Base-by-base conservation (phyloP, 106 monocot species). In the Dioscorea zingiberensis region DNA sequence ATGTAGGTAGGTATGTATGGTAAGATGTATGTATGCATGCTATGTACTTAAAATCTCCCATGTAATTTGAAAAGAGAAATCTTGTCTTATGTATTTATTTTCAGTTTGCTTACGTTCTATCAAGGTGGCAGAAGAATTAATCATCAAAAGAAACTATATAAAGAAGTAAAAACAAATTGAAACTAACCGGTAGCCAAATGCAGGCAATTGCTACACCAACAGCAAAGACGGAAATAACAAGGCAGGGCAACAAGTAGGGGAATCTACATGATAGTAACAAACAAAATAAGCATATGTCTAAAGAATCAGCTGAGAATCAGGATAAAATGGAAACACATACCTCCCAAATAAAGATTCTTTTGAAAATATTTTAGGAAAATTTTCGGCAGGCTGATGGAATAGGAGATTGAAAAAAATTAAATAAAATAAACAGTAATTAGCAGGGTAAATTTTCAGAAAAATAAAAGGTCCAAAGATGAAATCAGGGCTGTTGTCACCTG, bases 301-400 rank as follows among this genome's bases (percentile, higher is more conserved):
- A 16, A 16, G 32, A 27, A 64, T 17, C 2, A 62, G 21, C 19
- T 23, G 29, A 25, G 2, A 62, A 25, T 24, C 15, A 44, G 7
- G 3, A 55, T 30, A 3, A 26, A 55, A 38, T n/a, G 14, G 13
- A 4, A 23, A 12, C 27, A 14, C 63, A 26, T 81, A 89, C 88
- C 88, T 89, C 24, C 81, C 81, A 74, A 84, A 76, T n/a, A 93
- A 25, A 23, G 93, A 93, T 16, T 83, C 59, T 13, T 74, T 18
- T 0, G 93, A 80, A 68, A 93, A 84, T 54, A 85, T 54, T 62
- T 61, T 49, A 30, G 93, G 93, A 74, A 80, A 93, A 48, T 88
- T 87, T 32, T 87, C 80, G 48, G 93, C 87, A 72, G 93, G 93
- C 93, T 92, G 81, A 51, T 69, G 59, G 10, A 65, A 54, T 2